phyloP scores from a whole-genome alignment of 805 yeast genomes.

The Starmerella bacillaris region DNA sequence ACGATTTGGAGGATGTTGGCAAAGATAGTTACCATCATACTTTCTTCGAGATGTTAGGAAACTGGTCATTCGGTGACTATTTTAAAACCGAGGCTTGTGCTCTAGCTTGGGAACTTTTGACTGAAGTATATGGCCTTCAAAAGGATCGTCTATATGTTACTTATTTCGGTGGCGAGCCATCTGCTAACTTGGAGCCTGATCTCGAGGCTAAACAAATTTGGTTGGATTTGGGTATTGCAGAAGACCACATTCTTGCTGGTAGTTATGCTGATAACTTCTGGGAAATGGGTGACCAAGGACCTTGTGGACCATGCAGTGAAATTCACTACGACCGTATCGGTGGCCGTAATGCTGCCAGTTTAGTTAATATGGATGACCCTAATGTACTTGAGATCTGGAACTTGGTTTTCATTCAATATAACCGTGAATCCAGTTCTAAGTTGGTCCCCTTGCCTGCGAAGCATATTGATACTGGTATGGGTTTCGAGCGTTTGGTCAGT shows the following conservation, averaged over 20 bases:
- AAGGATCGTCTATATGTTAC: slow-evolving; percentile 77
- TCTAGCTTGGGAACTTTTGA: slow-evolving; percentile 81
- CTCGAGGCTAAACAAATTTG: slow-evolving; percentile 79
- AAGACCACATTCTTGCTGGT: slow-evolving; percentile 87
- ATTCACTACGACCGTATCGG: slow-evolving; percentile 96
- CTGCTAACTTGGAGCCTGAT: slow-evolving; percentile 75
- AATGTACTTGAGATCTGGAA: slow-evolving; percentile 97
- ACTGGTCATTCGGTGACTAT: slow-evolving; percentile 99
- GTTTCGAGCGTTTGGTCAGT: slow-evolving; percentile 92
- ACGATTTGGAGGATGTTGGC: slow-evolving; percentile 94
- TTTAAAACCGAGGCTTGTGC: slow-evolving; percentile 85
- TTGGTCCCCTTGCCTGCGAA: slow-evolving; percentile 76
- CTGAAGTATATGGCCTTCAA: slow-evolving; percentile 65
- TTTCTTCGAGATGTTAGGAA: slow-evolving; percentile 97
- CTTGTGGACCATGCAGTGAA: slow-evolving; percentile 99
- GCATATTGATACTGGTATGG: slow-evolving; percentile 97
- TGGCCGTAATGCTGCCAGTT: slow-evolving; percentile 79
- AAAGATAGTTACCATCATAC: slow-evolving; percentile 96
- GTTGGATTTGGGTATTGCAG: slow-evolving; percentile 74
- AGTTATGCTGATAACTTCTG: slow-evolving; percentile 83
- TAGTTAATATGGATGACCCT: slow-evolving; percentile 95
- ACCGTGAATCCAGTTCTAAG: slow-evolving; percentile 75
- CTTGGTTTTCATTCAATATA: slow-evolving; percentile 88
- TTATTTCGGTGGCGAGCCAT: slow-evolving; percentile 84
- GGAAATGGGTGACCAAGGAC: slow-evolving; percentile 99